Base-by-base conservation (phyloP, 768 basidiomycete species). In the Coprinellus aureogranulatus region DNA sequence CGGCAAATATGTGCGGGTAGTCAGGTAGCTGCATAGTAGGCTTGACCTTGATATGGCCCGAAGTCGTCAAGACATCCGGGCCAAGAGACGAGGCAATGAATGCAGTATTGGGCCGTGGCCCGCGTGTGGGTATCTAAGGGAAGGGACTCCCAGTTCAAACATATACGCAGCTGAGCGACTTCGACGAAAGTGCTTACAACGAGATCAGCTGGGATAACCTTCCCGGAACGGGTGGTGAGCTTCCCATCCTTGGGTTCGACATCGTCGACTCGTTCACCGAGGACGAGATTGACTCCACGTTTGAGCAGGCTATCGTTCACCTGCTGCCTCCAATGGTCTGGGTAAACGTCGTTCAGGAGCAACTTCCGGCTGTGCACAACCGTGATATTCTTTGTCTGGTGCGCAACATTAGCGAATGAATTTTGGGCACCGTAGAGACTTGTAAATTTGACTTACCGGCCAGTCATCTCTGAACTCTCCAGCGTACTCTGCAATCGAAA, bases 301-400 rank as follows among this genome's bases (percentile, higher is more conserved):
- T 61, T 66, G 18, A 59, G 63, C 2, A 83, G 62, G 14, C 75
- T 71, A 2, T 67, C 62, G 57, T 75, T 76, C 2, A 82, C 61
- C 16, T 68, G 73, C 14, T 69, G 70, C 46, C 86, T 78, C 67
- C 79, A 79, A 50, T 76, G 76, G 16, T 68, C 64, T 0, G 83
- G 76, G 61, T 87, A 87, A 2, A 73, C 65, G 5, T 70, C 64
- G 59, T 84, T 85, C 57, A 87, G 69, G 27, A 86, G 75, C 28
- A 71, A 62, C 2, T 54, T 50, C 37, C 73, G 69, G 44, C 77
- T 74, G 12, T 88, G 86, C 5, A 88, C 78, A 31, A 88, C 72
- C 22, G 84, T 85, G 23, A 87, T 75, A 34, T 69, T 64, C 59
- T 78, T 83, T n/a, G 64, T 58, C 73, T 75, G 48, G 5, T 3